A percentile compares a stretch with the other conserved stretches of the same genome.
phyloP scores from a whole-genome alignment of 1,284 basidiomycete genomes.

The Apiotrichum gracile region DNA sequence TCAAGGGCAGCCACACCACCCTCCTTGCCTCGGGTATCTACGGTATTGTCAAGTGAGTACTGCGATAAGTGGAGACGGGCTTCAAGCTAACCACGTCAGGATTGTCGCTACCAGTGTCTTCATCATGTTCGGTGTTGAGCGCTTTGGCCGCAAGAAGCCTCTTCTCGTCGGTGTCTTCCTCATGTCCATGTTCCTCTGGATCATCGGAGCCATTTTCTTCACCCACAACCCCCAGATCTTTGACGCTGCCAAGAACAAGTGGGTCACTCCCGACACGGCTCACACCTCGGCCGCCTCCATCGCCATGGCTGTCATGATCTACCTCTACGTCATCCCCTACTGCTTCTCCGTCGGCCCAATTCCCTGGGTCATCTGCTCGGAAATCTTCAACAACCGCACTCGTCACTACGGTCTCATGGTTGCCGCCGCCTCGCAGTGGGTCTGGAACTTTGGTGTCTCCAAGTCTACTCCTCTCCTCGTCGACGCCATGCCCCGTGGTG shows the following conservation, averaged over 20 bases:
- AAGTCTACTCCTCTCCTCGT: conserved; percentile 65
- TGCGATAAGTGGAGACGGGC: not conserved
- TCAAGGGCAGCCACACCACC: conserved; percentile 50
- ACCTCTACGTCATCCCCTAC: conserved; percentile 48
- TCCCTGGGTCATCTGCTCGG: conserved; percentile 50
- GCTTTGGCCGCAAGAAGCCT: conserved; percentile 46
- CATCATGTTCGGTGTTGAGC: conserved; percentile 57
- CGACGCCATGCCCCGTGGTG: conserved; percentile 43
- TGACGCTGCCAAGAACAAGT: not conserved
- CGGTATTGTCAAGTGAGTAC: conserved; percentile 52
- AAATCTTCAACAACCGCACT: conserved; percentile 77
- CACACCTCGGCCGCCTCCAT: conserved; percentile 32
- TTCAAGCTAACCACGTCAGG: conserved; percentile 1
- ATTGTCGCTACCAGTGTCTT: conserved; percentile 64
- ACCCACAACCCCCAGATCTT: conserved; percentile 52
- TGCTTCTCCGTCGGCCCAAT: conserved; percentile 45
- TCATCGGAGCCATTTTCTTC: conserved; percentile 68
- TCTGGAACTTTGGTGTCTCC: conserved; percentile 72
- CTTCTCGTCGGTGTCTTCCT: conserved; percentile 51
- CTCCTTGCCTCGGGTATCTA: conserved; percentile 77
- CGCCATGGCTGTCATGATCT: conserved; percentile 45
- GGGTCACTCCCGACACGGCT: not conserved
- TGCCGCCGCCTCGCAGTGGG: conserved; percentile 65
- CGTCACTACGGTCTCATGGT: conserved; percentile 68
- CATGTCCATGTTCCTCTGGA: conserved; percentile 59